Evolutionary conservation across 441 rosid species (phyloP).

Genomic region (Gossypium lobatum): DNA sequence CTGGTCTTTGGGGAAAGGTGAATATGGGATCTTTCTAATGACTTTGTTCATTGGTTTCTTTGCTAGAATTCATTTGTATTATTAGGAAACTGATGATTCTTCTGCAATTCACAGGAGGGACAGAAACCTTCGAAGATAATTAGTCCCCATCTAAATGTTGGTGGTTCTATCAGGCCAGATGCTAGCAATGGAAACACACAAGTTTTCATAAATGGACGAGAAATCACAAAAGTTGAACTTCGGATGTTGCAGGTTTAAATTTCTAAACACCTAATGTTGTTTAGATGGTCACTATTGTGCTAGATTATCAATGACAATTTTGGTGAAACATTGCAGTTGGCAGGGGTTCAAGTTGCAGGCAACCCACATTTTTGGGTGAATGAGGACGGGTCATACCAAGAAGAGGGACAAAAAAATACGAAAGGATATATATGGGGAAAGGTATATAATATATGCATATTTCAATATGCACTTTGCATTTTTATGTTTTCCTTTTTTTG

Average conservation of each 20-base stretch:
- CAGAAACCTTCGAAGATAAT: constrained; percentile 82
- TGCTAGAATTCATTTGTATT: constrained; percentile 4
- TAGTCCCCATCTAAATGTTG: constrained; percentile 67
- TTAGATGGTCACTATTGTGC: constrained; percentile 13
- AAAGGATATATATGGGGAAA: constrained; percentile 91
- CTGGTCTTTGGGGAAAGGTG: constrained; percentile 99
- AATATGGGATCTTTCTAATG: constrained; percentile 24
- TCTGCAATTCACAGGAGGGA: constrained; percentile 63
- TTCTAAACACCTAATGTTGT: constrained; percentile 3
- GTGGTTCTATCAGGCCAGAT: constrained; percentile 46
- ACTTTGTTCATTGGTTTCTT: background rate
- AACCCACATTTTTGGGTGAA: constrained; percentile 94
- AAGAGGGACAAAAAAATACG: constrained; percentile 90
- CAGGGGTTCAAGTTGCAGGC: constrained; percentile 96
- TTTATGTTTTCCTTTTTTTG: constrained; percentile 1
- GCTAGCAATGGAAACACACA: constrained; percentile 93
- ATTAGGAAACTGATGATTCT: constrained; percentile 25
- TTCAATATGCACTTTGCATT: background rate
- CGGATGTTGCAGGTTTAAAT: constrained; percentile 79
- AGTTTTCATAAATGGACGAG: constrained; percentile 72
- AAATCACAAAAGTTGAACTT: constrained; percentile 84
- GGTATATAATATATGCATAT: constrained; percentile 34
- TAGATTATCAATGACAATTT: constrained; percentile 16
- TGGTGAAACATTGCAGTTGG: constrained; percentile 49
- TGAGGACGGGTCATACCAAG: constrained; percentile 85